A percentile compares a stretch with the other conserved stretches of the same genome.
These are phyloP conservation scores for Neofusicoccum sp. DNA, from an alignment of 2,329 filamentous ascomycete species.

Conservation along the genomic window DNA sequence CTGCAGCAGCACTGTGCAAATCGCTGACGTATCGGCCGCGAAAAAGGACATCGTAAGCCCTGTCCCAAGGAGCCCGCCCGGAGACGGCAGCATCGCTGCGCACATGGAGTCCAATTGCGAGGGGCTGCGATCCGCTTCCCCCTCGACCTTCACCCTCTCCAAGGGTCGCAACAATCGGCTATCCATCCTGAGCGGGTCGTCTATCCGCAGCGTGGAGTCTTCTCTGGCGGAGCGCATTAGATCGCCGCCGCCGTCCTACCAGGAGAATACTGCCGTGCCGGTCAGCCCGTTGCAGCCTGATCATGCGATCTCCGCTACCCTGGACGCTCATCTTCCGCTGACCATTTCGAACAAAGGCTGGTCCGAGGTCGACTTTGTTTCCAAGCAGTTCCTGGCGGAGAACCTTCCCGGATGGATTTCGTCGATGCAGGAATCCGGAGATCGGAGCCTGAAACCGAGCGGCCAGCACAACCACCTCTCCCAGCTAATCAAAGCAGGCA, in stretches of 20 bases:
- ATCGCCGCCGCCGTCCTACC: conserved; percentile 6
- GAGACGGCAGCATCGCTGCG: neutral
- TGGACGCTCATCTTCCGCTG: neutral
- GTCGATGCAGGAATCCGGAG: neutral
- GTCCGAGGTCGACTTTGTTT: conserved; percentile 4
- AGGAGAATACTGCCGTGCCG: neutral
- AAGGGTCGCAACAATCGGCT: conserved; percentile 9
- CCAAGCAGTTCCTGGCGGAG: conserved; percentile 4
- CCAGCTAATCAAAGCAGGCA: conserved; percentile 30
- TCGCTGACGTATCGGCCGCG: neutral
- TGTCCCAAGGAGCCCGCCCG: neutral
- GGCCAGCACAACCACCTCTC: conserved; percentile 28
- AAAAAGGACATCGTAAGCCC: conserved; percentile 6
- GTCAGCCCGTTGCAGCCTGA: neutral
- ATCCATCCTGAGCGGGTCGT: neutral
- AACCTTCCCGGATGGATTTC: conserved; percentile 4
- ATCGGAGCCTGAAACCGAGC: conserved; percentile 18
- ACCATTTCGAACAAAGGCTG: conserved; percentile 5
- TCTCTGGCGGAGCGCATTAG: neutral
- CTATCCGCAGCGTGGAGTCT: neutral
- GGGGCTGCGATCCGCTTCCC: conserved; percentile 1
- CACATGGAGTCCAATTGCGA: conserved; percentile 8
- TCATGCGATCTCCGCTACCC: neutral
- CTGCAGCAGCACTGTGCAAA: neutral
- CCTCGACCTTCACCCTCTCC: conserved; percentile 2